A percentile compares a stretch with the other conserved stretches of the same genome.
Evolutionary conservation across 208 protist genomes (phyloP).

Genomic region (Crithidia bombi): DNA sequence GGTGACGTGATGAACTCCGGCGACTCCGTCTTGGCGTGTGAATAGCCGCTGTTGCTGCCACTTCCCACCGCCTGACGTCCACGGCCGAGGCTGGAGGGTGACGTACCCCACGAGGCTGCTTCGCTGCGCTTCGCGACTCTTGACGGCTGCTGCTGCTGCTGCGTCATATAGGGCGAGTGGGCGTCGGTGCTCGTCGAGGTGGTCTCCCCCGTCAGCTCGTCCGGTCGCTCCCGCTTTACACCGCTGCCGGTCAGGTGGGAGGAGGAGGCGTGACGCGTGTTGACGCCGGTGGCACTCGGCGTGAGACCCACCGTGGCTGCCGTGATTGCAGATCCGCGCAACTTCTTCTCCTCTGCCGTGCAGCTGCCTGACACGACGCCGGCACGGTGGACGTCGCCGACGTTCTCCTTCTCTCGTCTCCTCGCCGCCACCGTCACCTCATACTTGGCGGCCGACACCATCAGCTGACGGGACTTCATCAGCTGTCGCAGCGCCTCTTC

Average conservation of each 20-base stretch:
- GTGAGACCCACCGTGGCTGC: constrained; percentile 1
- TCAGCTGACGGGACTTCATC: constrained; percentile 49
- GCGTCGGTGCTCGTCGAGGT: neutral
- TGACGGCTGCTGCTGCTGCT: neutral
- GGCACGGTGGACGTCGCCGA: neutral
- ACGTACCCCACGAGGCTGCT: constrained; percentile 11
- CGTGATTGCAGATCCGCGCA: neutral
- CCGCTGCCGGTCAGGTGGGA: constrained; percentile 12
- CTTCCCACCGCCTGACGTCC: neutral
- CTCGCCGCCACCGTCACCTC: constrained; percentile 41
- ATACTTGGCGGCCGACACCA: constrained; percentile 43
- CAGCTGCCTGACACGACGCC: neutral
- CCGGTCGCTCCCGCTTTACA: constrained; percentile 43
- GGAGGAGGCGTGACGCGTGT: constrained; percentile 2
- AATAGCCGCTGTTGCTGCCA: neutral
- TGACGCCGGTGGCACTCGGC: constrained; percentile 3
- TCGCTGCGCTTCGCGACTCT: constrained; percentile 1
- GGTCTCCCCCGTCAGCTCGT: constrained; percentile 7
- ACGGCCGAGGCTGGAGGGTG: neutral
- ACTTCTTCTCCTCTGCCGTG: neutral
- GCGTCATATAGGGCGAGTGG: neutral
- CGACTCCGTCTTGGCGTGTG: constrained; percentile 17
- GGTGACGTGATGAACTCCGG: constrained; percentile 33
- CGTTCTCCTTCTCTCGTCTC: constrained; percentile 28
- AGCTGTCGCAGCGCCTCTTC: constrained; percentile 59